phyloP scores from a whole-genome alignment of 108 stramenopile species.

The Fragilaria crotonensis region DNA sequence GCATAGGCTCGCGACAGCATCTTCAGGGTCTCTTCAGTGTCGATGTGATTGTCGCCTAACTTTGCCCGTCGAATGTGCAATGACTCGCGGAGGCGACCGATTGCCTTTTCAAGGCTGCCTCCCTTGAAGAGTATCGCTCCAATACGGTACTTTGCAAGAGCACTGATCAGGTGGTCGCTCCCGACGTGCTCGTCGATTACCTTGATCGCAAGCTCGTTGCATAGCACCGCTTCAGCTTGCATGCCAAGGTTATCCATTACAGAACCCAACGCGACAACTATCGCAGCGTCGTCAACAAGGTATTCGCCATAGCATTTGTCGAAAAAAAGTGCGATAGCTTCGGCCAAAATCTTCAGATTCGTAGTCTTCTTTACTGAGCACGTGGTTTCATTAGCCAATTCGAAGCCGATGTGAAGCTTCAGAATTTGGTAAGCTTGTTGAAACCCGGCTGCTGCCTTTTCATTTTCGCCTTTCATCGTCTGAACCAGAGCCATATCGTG shows the following conservation, averaged over 20 bases:
- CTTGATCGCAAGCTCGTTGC: conserved; percentile 24
- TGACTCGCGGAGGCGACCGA: conserved; percentile 29
- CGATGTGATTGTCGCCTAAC: conserved; percentile 33
- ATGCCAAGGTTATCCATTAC: conserved; percentile 7
- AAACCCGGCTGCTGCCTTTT: background rate
- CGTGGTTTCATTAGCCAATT: background rate
- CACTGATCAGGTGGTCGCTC: conserved; percentile 30
- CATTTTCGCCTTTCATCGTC: background rate
- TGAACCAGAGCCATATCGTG: background rate
- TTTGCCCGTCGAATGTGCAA: conserved; percentile 31
- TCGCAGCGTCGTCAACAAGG: background rate
- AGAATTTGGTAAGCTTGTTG: background rate
- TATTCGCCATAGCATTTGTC: background rate
- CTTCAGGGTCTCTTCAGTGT: conserved; percentile 22
- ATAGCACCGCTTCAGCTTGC: conserved; percentile 23
- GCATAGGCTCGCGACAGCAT: conserved; percentile 20
- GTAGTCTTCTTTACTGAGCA: background rate
- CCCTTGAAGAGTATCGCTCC: background rate
- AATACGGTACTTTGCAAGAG: conserved; percentile 19
- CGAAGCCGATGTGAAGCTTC: background rate
- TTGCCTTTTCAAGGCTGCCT: conserved; percentile 20
- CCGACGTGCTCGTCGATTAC: conserved; percentile 27
- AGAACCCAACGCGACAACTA: background rate
- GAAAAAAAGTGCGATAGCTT: background rate
- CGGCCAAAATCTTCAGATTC: background rate